phyloP scores from a whole-genome alignment of 768 basidiomycete genomes.

The Guyanaporus albipodus region DNA sequence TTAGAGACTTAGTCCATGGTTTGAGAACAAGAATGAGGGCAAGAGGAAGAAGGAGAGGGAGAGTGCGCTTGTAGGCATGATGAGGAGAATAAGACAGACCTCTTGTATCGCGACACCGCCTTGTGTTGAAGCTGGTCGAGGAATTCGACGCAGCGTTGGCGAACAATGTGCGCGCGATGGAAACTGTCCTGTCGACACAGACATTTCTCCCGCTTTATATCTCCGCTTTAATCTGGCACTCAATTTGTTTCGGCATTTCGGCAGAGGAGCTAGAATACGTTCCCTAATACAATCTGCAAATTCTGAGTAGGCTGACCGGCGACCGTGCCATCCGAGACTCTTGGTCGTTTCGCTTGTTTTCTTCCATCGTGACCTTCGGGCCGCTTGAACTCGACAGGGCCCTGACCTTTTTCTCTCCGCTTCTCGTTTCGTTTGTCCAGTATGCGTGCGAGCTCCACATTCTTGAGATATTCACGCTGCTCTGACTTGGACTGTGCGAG shows the following conservation, averaged over 20 bases:
- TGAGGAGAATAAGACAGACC: conserved; percentile 78
- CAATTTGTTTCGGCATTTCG: conserved; percentile 10
- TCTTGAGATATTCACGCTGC: conserved; percentile 88
- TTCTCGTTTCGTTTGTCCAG: conserved; percentile 75
- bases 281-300: conserved; percentile 45
- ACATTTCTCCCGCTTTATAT: conserved; percentile 15
- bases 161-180: conserved; percentile 61
- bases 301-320: conserved; percentile 17
- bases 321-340: not conserved
- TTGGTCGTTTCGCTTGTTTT: conserved; percentile 17
- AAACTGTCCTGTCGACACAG: conserved; percentile 9
- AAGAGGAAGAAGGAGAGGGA: conserved; percentile 48
- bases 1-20: conserved; percentile 43
- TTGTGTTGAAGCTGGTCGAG: conserved; percentile 33
- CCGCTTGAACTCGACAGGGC: conserved; percentile 33
- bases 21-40: conserved; percentile 43
- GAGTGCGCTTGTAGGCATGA: conserved; percentile 75
- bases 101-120: conserved; percentile 59
- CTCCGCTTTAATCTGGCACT: conserved; percentile 26
- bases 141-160: conserved; percentile 37
- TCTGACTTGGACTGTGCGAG: conserved; percentile 83
- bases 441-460: conserved; percentile 89
- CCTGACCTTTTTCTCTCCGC: conserved; percentile 56
- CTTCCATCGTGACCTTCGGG: conserved; percentile 3
- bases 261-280: conserved; percentile 43